Evolutionary conservation across 306 rosid species (phyloP), one percentile per base, ranked within the genome.

Genomic region (Dryas octopetala): DNA sequence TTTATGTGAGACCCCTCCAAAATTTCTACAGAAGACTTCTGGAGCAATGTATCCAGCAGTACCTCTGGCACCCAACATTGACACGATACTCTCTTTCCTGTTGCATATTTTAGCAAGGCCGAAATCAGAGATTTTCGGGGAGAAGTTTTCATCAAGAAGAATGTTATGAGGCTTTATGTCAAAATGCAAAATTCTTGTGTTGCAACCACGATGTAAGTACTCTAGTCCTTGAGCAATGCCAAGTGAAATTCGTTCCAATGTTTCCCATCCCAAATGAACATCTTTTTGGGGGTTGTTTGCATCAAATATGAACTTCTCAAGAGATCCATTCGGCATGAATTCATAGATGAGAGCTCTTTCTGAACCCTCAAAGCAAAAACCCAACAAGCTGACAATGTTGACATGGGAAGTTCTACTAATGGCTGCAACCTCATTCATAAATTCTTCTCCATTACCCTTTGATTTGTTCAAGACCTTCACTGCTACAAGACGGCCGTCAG

Each of bases 151-250:
- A 15, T 60, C 15, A 5, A 77, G 80, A 60, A 77, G 80, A 69
- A 86, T 84, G 66, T 85, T 85, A 23, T 85, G 89, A 58, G 89
- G 84, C 45, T 86, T 83, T 50, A 83, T 83, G 49, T 83, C 90
- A 0, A 84, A 81, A 81, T 86, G 90, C 17, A 81, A 61, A 26
- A 86, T 86, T 74, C 78, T 70, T 16, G 84, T 79, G 54, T 76
- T 84, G 61, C 86, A 86, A 7, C 88, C 85, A 0, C 57, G 68
- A 0, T 86, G 84, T 46, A 86, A 47, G 26, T 84, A 86, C 64
- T 84, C 86, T 41, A 86, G 68, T 4, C 88, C 90, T 23, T 67
- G 76, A 13, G 88, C 88, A 40, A 84, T 67, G 3, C 90, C 90
- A 4, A 81, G 52, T 50, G 86, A 70, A 66, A 86, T 84, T 26